phyloP scores from a whole-genome alignment of 148 eudicot species.

The Rheum nobile region DNA sequence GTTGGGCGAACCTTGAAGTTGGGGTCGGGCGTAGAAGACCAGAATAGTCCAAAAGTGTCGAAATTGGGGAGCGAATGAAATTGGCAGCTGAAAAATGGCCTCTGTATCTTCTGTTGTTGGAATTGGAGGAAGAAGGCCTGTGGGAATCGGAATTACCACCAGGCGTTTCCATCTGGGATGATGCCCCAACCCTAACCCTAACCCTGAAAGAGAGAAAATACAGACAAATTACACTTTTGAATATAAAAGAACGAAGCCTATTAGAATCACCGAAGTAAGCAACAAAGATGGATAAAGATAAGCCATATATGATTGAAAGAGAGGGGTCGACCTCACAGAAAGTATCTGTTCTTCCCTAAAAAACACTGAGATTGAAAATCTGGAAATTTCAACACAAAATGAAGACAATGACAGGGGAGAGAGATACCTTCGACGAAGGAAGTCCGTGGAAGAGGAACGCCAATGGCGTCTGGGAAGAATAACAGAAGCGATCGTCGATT shows the following conservation, averaged over 20 bases:
- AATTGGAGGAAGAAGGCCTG: conserved; percentile 20
- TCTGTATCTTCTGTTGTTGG: conserved; percentile 39
- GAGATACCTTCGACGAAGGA: conserved; percentile 27
- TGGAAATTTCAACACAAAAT: background rate
- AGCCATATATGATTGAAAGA: background rate
- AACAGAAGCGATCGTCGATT: conserved; percentile 17
- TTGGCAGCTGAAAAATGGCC: conserved; percentile 43
- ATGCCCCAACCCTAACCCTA: conserved; percentile 44
- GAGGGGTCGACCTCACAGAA: background rate
- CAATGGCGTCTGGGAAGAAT: conserved; percentile 16
- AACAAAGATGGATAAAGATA: background rate
- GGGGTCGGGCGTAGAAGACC: conserved; percentile 36
- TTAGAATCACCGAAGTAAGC: background rate
- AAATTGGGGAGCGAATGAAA: conserved; percentile 57
- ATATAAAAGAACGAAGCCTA: background rate
- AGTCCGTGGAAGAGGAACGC: conserved; percentile 27
- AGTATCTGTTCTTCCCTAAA: background rate
- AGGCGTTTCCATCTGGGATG: conserved; percentile 45
- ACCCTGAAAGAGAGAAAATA: background rate
- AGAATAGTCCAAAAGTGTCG: conserved; percentile 56
- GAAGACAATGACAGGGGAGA: background rate
- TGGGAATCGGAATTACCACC: conserved; percentile 40
- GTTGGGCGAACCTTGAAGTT: conserved; percentile 17
- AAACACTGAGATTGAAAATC: background rate
- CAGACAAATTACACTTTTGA: background rate